Evolutionary conservation across 208 protist species (phyloP).

Genomic region (Porcisia hertigi): DNA sequence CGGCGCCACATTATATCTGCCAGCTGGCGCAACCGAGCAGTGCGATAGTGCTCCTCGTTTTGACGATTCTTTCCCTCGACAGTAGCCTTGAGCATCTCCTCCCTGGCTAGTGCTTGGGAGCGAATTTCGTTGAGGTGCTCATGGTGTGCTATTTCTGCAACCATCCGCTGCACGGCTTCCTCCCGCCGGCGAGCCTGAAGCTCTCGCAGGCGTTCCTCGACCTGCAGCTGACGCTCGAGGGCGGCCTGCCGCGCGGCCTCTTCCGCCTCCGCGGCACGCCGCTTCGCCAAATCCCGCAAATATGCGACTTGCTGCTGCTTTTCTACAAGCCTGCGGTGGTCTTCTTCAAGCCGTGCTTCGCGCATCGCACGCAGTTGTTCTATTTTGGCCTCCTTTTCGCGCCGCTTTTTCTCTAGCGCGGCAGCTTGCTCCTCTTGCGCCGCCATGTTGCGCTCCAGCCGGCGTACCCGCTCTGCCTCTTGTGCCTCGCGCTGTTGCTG

Average conservation of each 20-base stretch:
- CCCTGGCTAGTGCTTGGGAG: conserved; percentile 31
- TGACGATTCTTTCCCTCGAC: conserved; percentile 32
- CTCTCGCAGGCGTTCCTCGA: conserved; percentile 47
- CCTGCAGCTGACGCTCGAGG: conserved; percentile 53
- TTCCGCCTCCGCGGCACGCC: conserved; percentile 51
- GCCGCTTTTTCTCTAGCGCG: conserved; percentile 37
- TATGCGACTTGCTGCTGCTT: conserved; percentile 47
- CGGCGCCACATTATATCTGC: conserved; percentile 38
- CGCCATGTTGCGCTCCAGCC: conserved; percentile 51
- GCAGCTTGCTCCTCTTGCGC: conserved; percentile 45
- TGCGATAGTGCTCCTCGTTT: conserved; percentile 41
- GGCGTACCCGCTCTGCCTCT: conserved; percentile 61
- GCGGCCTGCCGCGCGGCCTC: conserved; percentile 49
- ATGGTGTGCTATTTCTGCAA: conserved; percentile 45
- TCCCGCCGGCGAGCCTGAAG: conserved; percentile 51
- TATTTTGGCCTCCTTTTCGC: conserved; percentile 59
- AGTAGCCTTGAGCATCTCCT: conserved; percentile 34
- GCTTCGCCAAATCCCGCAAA: conserved; percentile 49
- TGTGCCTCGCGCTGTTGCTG: conserved; percentile 37
- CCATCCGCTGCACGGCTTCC: conserved; percentile 30
- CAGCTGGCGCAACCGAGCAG: conserved; percentile 34
- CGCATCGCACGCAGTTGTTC: conserved; percentile 37
- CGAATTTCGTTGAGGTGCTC: conserved; percentile 40
- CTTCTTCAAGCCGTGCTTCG: conserved; percentile 34
- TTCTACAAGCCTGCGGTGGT: conserved; percentile 41